Evolutionary conservation across 495 filamentous ascomycete species (phyloP), one percentile per base, ranked within the genome.

Genomic region (Saxophila tyrrhenica): DNA sequence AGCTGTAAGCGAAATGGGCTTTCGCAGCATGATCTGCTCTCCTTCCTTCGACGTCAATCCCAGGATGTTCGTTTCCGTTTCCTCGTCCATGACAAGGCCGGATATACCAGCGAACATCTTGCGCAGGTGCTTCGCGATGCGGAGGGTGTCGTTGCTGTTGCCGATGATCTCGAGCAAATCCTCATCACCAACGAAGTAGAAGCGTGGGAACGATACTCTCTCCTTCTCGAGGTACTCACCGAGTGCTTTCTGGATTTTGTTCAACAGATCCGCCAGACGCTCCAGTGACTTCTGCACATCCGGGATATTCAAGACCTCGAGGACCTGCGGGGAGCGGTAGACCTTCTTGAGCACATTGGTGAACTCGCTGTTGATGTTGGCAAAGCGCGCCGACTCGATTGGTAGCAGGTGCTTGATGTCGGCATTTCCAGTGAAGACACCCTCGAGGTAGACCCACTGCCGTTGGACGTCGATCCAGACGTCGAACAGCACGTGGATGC

Each of bases 401-500:
- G 94, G 94, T 29, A 99, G 81, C 44, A 99, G 76, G 69, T 97
- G 94, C 69, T 95, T 99, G 73, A 99, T 99, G 65, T 99, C 92
- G 10, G 87, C 90, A 69, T 97, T 99, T 51, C 92, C 92, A 3
- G 89, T 92, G 66, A 99, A 99, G 39, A 99, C 94, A 51, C 92
- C 92, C 70, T 99, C 94, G 21, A 99, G 78, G 63, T 99, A 99
- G 2, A 97, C 91, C 92, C 92, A 99, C 73, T 99, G 92, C 54
- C 92, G 82, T 69, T 99, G 92, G 23, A 99, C 94, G 71, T 99
- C 92, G 58, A 99, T 97, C 92, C 92, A 99, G 25, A 97, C 88
- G 70, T 99, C 94, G 65, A 99, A 99, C 1, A 97, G 76, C 29
- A 97, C 87, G 66, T 97, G 92, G 20, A 97, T 87, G 38, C 94